These are phyloP conservation scores for Diaporthe citri DNA, from an alignment of 2,329 filamentous ascomycete species.

Conservation along the genomic window DNA sequence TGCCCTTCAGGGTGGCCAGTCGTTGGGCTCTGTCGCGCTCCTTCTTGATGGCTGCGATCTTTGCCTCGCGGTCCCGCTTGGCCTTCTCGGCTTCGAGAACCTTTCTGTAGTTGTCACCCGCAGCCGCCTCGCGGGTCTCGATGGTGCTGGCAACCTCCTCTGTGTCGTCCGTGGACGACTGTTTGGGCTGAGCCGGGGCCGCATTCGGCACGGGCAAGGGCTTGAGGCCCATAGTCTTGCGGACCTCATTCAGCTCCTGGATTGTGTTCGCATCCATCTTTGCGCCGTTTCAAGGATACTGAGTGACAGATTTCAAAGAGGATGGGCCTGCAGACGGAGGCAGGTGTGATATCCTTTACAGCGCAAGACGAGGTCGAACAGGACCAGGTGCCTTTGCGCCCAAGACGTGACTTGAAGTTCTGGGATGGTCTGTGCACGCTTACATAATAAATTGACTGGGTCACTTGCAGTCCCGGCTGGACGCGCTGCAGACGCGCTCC, in stretches of 20 bases:
- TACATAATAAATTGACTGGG: not conserved
- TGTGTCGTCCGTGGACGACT: slow-evolving; percentile 63
- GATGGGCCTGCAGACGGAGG: not conserved
- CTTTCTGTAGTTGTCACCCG: slow-evolving; percentile 79
- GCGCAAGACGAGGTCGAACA: not conserved
- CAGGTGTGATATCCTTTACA: not conserved
- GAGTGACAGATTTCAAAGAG: not conserved
- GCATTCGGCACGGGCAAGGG: slow-evolving; percentile 86
- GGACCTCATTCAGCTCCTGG: slow-evolving; percentile 94
- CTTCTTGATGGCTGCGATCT: slow-evolving; percentile 85
- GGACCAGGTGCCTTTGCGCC: no score
- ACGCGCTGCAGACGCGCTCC: not conserved
- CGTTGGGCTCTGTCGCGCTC: slow-evolving; percentile 87
- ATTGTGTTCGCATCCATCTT: slow-evolving; percentile 79
- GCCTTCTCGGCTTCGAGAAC: slow-evolving; percentile 78
- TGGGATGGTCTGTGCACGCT: slow-evolving; percentile 14
- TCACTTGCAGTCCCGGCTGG: not conserved
- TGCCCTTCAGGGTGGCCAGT: slow-evolving; percentile 81
- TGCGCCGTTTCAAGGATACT: slow-evolving; percentile 25
- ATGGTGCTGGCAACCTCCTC: slow-evolving; percentile 85
- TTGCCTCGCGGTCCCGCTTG: slow-evolving; percentile 83
- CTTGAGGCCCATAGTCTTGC: slow-evolving; percentile 88
- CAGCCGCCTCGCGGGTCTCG: slow-evolving; percentile 80
- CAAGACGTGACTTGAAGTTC: not conserved
- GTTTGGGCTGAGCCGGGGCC: slow-evolving; percentile 53